Evolutionary conservation across 2,329 filamentous ascomycete species (phyloP).

Genomic region (Epicoccum sorghinum): DNA sequence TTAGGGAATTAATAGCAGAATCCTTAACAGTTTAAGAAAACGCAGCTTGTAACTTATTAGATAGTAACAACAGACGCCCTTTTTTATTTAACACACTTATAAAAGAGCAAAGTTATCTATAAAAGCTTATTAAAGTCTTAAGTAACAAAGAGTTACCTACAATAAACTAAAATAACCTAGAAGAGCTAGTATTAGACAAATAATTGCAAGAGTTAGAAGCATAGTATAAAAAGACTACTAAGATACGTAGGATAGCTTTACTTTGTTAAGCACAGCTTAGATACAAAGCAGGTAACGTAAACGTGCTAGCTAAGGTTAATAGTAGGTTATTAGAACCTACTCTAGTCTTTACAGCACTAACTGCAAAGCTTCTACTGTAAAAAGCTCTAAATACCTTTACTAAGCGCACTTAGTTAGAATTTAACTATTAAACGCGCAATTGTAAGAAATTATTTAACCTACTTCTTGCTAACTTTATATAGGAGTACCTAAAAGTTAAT

Average conservation of each 20-base stretch:
- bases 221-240: neutral
- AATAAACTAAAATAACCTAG: no score
- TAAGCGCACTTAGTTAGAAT: neutral
- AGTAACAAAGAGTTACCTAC: no score
- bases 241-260: neutral
- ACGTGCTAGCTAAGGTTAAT: no score
- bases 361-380: neutral
- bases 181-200: neutral
- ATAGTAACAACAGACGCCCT: no score
- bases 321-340: neutral
- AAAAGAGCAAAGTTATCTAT: no score
- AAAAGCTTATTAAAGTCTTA: no score
- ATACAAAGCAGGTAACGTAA: neutral
- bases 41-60: no score
- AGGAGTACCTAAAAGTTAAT: neutral
- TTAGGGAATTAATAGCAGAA: no score
- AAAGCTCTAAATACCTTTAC: neutral
- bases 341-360: neutral
- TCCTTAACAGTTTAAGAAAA: no score
- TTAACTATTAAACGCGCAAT: neutral
- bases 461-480: neutral
- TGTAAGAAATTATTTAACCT: neutral
- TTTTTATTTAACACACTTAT: no score
- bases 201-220: neutral
- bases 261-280: neutral